A percentile compares a stretch with the other conserved stretches of the same genome.
Conservation (phyloP, 2,329 filamentous ascomycete genomes). For the Sporothrix dimorphospora region DNA sequence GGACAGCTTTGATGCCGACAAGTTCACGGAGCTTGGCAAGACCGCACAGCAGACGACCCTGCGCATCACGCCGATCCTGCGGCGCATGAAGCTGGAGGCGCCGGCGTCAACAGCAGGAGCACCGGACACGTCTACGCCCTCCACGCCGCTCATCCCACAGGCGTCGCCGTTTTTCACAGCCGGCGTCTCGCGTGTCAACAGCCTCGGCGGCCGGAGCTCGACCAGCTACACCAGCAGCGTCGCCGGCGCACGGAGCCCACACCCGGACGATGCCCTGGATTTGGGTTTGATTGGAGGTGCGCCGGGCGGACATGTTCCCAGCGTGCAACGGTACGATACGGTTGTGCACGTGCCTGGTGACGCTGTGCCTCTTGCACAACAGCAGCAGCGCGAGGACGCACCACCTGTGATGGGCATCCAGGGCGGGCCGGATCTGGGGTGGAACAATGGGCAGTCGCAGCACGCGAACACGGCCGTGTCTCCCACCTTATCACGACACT, state of each 20-base stretch:
- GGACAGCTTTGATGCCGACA: conserved; percentile 55
- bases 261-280: background rate
- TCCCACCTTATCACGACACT: conserved; percentile 8
- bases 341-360: conserved; percentile 3
- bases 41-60: conserved; percentile 54
- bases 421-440: conserved; percentile 33
- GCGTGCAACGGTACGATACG: conserved; percentile 17
- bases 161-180: background rate
- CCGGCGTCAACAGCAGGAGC: background rate
- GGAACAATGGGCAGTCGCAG: conserved; percentile 28
- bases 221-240: conserved; percentile 9
- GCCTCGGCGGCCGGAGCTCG: conserved; percentile 20
- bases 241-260: background rate
- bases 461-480: background rate
- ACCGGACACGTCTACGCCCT: background rate
- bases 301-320: background rate
- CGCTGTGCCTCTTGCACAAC: background rate
- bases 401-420: conserved; percentile 32
- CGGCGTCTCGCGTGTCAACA: conserved; percentile 23
- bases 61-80: conserved; percentile 54
- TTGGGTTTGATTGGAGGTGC: background rate
- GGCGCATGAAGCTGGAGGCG: conserved; percentile 55
- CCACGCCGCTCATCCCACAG: background rate
- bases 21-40: conserved; percentile 53
- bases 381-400: conserved; percentile 5